These are phyloP conservation scores for Nicotiana benthamiana DNA, from an alignment of 257 asterid species.

Conservation along the genomic window DNA sequence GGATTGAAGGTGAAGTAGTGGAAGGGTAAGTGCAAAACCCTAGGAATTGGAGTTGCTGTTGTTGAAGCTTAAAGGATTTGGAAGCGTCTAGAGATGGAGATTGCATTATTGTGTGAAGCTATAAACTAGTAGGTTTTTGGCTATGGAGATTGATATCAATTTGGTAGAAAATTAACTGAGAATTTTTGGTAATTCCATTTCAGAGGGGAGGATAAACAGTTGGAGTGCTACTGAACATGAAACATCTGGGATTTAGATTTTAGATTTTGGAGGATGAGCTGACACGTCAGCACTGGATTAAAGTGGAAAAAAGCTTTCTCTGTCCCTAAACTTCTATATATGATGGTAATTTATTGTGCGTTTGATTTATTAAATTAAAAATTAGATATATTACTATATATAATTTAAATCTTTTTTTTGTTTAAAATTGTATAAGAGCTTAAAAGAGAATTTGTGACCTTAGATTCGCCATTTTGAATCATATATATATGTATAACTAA, in stretches of 20 bases:
- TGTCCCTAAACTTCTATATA: neutral
- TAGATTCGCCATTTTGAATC: too few species aligned
- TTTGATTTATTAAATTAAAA: too few species aligned
- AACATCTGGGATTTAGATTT: neutral
- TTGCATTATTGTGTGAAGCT: slow-evolving; percentile 28
- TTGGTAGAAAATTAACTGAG: neutral
- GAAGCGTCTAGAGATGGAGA: slow-evolving; percentile 49
- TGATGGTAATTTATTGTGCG: too few species aligned
- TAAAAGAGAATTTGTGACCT: too few species aligned
- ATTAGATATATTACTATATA: too few species aligned
- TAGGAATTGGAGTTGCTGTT: slow-evolving; percentile 16
- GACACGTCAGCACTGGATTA: neutral
- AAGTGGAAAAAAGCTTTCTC: neutral
- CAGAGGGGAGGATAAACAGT: neutral
- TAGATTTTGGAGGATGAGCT: neutral
- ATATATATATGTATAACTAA: too few species aligned
- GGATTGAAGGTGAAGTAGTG: slow-evolving; percentile 10
- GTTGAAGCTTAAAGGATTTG: slow-evolving; percentile 22
- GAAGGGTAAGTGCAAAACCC: slow-evolving; percentile 10
- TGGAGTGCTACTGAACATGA: neutral
- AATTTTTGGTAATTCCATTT: neutral
- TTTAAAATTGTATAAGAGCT: too few species aligned
- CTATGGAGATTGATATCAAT: neutral
- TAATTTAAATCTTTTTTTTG: too few species aligned
- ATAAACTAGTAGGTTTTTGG: neutral